A percentile compares a stretch with the other conserved stretches of the same genome.
phyloP scores from a whole-genome alignment of 2,329 filamentous ascomycete genomes.

The Neonectria neomacrospora region DNA sequence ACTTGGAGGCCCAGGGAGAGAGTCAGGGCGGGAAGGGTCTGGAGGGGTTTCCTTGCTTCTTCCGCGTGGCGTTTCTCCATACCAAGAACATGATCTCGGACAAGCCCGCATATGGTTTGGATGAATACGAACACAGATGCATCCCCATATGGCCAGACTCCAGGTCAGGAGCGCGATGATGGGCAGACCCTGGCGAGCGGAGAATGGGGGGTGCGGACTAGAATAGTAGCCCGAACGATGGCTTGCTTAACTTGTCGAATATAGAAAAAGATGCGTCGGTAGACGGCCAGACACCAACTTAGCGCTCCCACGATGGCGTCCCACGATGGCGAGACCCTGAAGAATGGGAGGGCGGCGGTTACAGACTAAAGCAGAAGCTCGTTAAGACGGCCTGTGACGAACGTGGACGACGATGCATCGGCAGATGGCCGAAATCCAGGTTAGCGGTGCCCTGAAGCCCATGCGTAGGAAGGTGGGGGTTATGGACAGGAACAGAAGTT shows the following conservation, averaged over 20 bases:
- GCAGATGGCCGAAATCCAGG: neutral
- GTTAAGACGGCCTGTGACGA: neutral
- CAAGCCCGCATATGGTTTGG: neutral
- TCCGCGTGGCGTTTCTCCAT: neutral
- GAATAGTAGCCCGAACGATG: neutral
- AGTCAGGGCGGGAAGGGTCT: neutral
- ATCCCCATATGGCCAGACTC: neutral
- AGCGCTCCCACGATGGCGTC: neutral
- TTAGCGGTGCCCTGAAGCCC: neutral
- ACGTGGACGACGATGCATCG: neutral
- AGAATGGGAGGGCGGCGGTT: neutral
- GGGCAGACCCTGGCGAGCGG: neutral
- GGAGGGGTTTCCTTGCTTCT: neutral
- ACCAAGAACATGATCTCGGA: neutral
- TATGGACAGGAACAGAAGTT: neutral
- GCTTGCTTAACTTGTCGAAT: neutral
- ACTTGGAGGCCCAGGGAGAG: too few species aligned
- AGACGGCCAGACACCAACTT: neutral
- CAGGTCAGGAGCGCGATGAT: neutral
- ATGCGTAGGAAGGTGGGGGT: neutral
- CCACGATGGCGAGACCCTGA: neutral
- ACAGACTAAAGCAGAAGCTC: neutral
- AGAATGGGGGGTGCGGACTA: neutral
- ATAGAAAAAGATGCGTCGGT: neutral
- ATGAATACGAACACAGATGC: neutral